Evolutionary conservation across 2,329 filamentous ascomycete species (phyloP).

Genomic region (Penicillium crustosum): DNA sequence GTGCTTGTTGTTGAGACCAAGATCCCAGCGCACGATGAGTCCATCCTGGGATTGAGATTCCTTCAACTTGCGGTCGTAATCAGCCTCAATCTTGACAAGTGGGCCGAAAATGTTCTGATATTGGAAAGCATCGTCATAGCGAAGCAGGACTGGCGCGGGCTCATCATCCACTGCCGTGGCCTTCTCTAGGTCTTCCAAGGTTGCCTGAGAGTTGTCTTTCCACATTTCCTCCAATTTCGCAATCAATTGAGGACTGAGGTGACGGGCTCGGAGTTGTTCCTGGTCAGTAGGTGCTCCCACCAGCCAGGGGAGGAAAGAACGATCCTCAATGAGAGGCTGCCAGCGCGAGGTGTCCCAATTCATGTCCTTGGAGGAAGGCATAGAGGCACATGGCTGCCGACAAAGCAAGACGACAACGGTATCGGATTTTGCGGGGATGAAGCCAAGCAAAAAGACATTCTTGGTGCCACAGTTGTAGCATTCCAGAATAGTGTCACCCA

Average conservation of each 20-base stretch:
- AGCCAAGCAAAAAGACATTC: slow-evolving; percentile 95
- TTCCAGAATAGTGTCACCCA: slow-evolving; percentile 94
- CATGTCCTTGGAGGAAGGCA: slow-evolving; percentile 97
- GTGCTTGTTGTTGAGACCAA: slow-evolving; percentile 95
- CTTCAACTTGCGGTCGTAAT: slow-evolving; percentile 98
- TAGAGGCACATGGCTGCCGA: slow-evolving; percentile 91
- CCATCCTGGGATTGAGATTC: slow-evolving; percentile 97
- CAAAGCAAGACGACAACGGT: slow-evolving; percentile 96
- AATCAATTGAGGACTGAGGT: slow-evolving; percentile 90
- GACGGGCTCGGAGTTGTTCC: slow-evolving; percentile 91
- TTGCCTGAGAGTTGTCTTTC: slow-evolving; percentile 91
- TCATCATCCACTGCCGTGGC: slow-evolving; percentile 90
- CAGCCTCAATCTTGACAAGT: slow-evolving; percentile 97
- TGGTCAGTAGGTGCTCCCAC: slow-evolving; percentile 86
- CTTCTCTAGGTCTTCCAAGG: slow-evolving; percentile 88
- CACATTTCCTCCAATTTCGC: slow-evolving; percentile 96
- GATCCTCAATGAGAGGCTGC: slow-evolving; percentile 96
- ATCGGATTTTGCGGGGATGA: slow-evolving; percentile 97
- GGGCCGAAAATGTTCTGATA: slow-evolving; percentile 99
- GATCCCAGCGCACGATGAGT: slow-evolving; percentile 90
- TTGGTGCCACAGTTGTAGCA: slow-evolving; percentile 99
- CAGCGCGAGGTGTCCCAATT: slow-evolving; percentile 98
- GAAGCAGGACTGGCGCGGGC: slow-evolving; percentile 83
- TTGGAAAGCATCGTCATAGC: slow-evolving; percentile 96
- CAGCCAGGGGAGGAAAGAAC: slow-evolving; percentile 91